Base-by-base conservation (phyloP, 768 basidiomycete species). In the Hygrophoropsis aurantiaca region DNA sequence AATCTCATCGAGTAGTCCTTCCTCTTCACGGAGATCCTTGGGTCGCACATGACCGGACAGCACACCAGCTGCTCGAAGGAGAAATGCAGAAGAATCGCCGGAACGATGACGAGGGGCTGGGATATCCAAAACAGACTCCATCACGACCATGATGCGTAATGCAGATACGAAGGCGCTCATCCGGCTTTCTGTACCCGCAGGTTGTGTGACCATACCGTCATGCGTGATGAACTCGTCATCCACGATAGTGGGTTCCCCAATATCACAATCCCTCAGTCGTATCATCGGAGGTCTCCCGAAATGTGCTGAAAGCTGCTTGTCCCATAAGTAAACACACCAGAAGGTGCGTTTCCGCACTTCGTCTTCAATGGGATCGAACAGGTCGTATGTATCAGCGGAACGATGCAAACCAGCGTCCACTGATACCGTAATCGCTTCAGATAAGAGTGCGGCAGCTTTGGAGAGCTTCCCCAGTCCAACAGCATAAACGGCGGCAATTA, bases 271-370 rank as follows among this genome's bases (percentile, higher is more conserved):
- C 52, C 90, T 77, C 51, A 94, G 68, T 38, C 92, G 80, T 55
- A 97, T 77, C 74, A 94, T 80, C 3, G 92, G 83, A 25, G 93
- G 93, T 20, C 93, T 75, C 20, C 94, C 93, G 62, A 95, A 94
- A 65, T 91, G 87, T 48, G 89, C 87, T 10, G 82, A 74, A 6
- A 93, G 81, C 59, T 94, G 93, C 68, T 97, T 95, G 68, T 97
- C 94, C 94, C 94, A 95, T 41, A 90, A 78, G 68, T 95, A 97
- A 21, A 94, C 90, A 49, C 90, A 90, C 92, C 93, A 97, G 66
- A 97, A 97, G 0, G 94, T 95, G 56, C 93, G 84, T 67, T 94
- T 95, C 48, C 94, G 80, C 23, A 93, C 83, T 64, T 95, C 91
- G 50, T 89, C 87, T 64, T 94, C 93, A 53, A 94, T 85, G 8